Conservation (phyloP, 257 asterid species). For the Cynanchum wilfordii region DNA sequence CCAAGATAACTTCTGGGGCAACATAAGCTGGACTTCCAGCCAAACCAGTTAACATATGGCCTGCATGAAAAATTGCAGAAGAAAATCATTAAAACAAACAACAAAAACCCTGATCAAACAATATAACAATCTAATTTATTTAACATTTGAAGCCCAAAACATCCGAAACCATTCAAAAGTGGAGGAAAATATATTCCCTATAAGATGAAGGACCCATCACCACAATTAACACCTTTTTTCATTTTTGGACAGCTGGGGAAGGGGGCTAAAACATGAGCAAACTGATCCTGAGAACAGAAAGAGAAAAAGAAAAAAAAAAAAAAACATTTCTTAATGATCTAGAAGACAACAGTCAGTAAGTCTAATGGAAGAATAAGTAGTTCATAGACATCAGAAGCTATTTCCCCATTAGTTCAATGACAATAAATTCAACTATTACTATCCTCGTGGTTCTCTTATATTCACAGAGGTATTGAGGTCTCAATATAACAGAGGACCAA, state of each 20-base stretch:
- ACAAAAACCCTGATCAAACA: background rate
- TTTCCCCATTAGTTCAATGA: background rate
- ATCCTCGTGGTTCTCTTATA: background rate
- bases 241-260: too few species aligned
- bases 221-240: too few species aligned
- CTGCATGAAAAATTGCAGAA: conserved; percentile 16
- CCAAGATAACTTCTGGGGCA: conserved; percentile 43
- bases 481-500: background rate
- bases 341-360: background rate
- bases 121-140: background rate
- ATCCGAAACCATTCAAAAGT: background rate
- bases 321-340: background rate
- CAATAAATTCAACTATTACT: background rate
- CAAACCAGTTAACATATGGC: conserved; percentile 41
- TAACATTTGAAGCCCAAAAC: conserved; percentile 1
- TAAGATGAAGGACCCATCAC: background rate
- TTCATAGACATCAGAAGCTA: background rate
- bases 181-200: background rate
- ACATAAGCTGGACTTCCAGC: conserved; percentile 52
- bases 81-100: background rate
- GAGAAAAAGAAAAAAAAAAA: background rate
- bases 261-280: background rate
- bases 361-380: background rate
- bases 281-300: background rate
- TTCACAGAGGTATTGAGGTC: background rate